Percentiles rank a stretch among this genome's conserved stretches.
phyloP scores from a whole-genome alignment of 176 grass and related monocot genomes.

The Oryza officinalis region DNA sequence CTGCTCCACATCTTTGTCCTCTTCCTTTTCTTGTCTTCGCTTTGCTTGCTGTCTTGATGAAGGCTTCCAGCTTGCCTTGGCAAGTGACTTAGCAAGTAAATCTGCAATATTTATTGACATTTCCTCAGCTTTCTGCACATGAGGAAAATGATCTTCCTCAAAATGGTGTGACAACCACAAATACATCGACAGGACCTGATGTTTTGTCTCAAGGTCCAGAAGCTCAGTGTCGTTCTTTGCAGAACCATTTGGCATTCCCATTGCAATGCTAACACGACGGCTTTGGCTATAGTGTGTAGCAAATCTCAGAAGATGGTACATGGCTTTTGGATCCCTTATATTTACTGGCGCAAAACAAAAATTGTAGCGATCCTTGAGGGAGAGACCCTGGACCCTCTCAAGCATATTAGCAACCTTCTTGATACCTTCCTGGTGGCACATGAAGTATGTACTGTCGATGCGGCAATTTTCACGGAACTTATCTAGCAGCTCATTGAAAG shows the following conservation, averaged over 20 bases:
- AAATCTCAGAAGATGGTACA: slow-evolving; percentile 94
- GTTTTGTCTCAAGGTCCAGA: slow-evolving; percentile 94
- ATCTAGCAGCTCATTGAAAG: slow-evolving; percentile 71
- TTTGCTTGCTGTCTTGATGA: slow-evolving; percentile 71
- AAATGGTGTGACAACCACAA: slow-evolving; percentile 93
- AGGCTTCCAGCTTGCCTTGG: slow-evolving; percentile 81
- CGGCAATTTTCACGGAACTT: slow-evolving; percentile 86
- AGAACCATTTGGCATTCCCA: slow-evolving; percentile 85
- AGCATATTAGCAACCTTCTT: slow-evolving; percentile 99
- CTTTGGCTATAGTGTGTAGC: slow-evolving; percentile 74
- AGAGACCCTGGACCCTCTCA: slow-evolving; percentile 72
- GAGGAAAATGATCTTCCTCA: slow-evolving; percentile 78
- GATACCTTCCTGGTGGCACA: slow-evolving; percentile 72
- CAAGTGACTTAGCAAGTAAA: slow-evolving; percentile 81
- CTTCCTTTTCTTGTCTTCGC: slow-evolving; percentile 28
- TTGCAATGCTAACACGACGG: slow-evolving; percentile 73
- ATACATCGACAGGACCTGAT: slow-evolving; percentile 95
- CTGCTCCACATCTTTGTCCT: slow-evolving; percentile 29
- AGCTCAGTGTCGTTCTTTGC: slow-evolving; percentile 90
- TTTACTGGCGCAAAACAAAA: slow-evolving; percentile 95
- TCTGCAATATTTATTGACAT: slow-evolving; percentile 83
- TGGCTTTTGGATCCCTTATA: slow-evolving; percentile 95
- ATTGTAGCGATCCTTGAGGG: slow-evolving; percentile 85
- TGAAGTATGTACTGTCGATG: slow-evolving; percentile 74
- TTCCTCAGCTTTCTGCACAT: slow-evolving; percentile 73